Evolutionary conservation across 495 filamentous ascomycete species (phyloP), one percentile per base, ranked within the genome.

Genomic region (Aspergillus saccharolyticus): DNA sequence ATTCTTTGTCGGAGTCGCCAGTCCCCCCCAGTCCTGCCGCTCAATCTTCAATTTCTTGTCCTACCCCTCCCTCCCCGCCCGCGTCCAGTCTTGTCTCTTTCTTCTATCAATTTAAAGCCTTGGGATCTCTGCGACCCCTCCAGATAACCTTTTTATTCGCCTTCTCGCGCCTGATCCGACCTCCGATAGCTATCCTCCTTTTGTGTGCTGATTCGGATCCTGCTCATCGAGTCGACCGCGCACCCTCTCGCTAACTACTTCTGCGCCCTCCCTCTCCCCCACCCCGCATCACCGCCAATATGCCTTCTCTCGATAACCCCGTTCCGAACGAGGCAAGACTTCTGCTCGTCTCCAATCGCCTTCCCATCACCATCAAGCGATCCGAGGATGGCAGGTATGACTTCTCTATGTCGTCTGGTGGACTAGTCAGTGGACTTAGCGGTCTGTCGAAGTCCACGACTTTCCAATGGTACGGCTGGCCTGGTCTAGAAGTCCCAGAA

Each of bases 381-480:
- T 85, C 85, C 33, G 89, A 95, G 39, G 89, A 93, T 76, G 87
- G 86, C 53, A 76, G 74, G 60, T 97, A 96, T 73, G 81, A 85
- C 59, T 95, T 96, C 72, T 89, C 85, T 69, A 96, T 96, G 88
- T 96, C 92, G 15, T 96, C 93, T 7, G 93, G 93, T 54, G 93
- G 93, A 15, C 81, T 98, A 42, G 91, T 98, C 53, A 96, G 88
- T 42, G 94, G 92, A 1, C 71, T 98, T 53, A 91, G 87, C 59
- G 94, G 93, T 18, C 73, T 98, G 61, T 88, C 89, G 60, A 96
- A 96, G 70, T 84, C 88, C 8, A 96, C 90, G 12, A 93, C 85
- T 44, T 97, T 96, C 75, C 86, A 90, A 69, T 98, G 94, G 93
- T 97, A 96, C 70, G 93, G 93, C 57, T 98, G 94, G 94, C 91